Conservation (phyloP, 2,329 filamentous ascomycete genomes). For the Fusarium lateritium region DNA sequence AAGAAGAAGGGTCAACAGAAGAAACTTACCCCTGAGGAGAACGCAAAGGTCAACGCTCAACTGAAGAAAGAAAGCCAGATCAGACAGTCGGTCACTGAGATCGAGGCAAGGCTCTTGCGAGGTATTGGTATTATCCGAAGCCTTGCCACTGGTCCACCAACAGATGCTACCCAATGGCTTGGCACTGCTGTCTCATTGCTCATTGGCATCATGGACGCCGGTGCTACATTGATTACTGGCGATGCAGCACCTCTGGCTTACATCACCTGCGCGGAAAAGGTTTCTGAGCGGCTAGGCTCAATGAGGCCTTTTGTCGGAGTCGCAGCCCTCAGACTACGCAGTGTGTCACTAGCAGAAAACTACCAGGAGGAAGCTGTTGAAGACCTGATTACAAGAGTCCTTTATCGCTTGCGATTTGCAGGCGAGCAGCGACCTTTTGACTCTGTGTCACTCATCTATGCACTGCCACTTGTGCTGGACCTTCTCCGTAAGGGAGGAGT, state of each 20-base stretch:
- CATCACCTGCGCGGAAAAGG: constrained; percentile 82
- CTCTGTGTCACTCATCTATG: constrained; percentile 87
- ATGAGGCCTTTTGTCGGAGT: constrained; percentile 88
- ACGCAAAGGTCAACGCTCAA: constrained; percentile 90
- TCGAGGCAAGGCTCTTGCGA: constrained; percentile 81
- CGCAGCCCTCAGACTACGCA: constrained; percentile 85
- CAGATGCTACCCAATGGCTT: constrained; percentile 90
- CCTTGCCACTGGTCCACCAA: constrained; percentile 89
- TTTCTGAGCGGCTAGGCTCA: constrained; percentile 80
- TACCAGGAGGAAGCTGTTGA: constrained; percentile 86
- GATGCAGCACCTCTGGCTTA: constrained; percentile 84
- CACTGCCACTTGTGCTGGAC: constrained; percentile 84
- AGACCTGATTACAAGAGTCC: constrained; percentile 85
- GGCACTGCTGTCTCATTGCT: constrained; percentile 83
- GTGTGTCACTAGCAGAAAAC: constrained; percentile 79
- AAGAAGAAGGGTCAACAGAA: constrained; percentile 92
- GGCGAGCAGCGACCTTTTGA: constrained; percentile 97
- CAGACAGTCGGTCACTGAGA: constrained; percentile 76
- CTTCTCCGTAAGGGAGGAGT: constrained; percentile 86
- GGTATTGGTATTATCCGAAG: constrained; percentile 89
- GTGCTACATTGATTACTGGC: constrained; percentile 85
- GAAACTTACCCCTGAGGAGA: constrained; percentile 92
- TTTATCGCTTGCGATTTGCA: constrained; percentile 91
- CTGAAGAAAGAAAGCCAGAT: constrained; percentile 88
- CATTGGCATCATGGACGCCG: constrained; percentile 81